Evolutionary conservation across 257 asterid species (phyloP), one percentile per base, ranked within the genome.

Genomic region (Nemophila menziesii): DNA sequence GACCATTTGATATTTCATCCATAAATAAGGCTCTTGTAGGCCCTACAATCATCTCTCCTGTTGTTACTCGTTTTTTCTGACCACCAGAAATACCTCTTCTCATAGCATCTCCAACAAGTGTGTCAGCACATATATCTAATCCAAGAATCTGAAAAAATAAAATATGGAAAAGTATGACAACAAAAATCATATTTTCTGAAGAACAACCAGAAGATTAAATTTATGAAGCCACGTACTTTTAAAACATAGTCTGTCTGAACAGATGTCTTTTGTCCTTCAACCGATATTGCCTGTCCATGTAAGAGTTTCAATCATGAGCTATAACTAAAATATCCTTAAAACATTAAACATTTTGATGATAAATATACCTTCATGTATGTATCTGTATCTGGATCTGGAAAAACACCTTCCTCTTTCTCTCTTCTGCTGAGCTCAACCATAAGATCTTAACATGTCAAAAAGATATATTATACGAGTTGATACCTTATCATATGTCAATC

Each of bases 1-100:
- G 42, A 18, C 81, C 81, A 36, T 53, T 69, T 29, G 81, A 69
- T 42, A 73, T 69, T 53, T 73, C 81, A 51, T 73, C 81, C 77
- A 73, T 73, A 53, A 73, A 61, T 20, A 69, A 49, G 48, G 74
- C 74, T 63, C 52, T 69, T 42, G 66, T 65, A 12, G 77, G 81
- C 27, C 77, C 74, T 49, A 73, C 71, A 34, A 73, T 59, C 66
- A 68, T 66, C 54, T 73, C 81, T 17, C 74, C 81, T 73, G 61
- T 83, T 0, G 95, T 80, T 22, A 83, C 68, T 13, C 95, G 76
- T 39, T 80, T 83, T 68, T 83, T 83, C 51, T 83, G 82, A 20
- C 95, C 93, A 5, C 95, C 92, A 2, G 92, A 80, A 44, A 84
- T 80, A 45, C 95, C 93, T 58, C 92, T 59, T 9, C 66, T 72